Evolutionary conservation across 139 green algal species (phyloP).

Genomic region (Asterochloris erici): DNA sequence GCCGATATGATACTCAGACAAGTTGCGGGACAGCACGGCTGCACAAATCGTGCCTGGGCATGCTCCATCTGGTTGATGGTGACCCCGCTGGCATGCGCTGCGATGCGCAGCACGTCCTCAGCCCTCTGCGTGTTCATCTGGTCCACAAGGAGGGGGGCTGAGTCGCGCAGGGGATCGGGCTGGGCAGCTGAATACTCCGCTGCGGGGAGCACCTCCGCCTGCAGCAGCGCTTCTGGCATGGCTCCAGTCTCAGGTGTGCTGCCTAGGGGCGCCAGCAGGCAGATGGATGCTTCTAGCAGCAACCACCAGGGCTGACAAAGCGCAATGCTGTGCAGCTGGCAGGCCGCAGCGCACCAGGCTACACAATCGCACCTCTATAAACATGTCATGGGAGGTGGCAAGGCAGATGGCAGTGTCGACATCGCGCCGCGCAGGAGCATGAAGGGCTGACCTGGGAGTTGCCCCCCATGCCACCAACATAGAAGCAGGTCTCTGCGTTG

Average conservation of each 20-base stretch:
- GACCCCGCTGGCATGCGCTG: constrained; percentile 36
- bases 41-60: not conserved
- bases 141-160: constrained; percentile 55
- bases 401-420: no score
- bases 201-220: constrained; percentile 6
- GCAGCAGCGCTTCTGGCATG: not conserved
- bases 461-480: constrained; percentile 42
- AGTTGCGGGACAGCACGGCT: not conserved
- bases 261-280: no score
- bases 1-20: no score
- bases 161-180: constrained; percentile 43
- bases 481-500: constrained; percentile 49
- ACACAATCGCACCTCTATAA: no score
- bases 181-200: constrained; percentile 21
- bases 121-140: constrained; percentile 54
- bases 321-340: not conserved
- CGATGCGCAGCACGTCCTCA: constrained; percentile 83
- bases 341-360: not conserved
- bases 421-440: no score
- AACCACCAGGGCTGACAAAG: not conserved
- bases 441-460: constrained; percentile 5
- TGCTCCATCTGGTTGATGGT: constrained; percentile 44
- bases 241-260: no score
- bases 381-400: no score
- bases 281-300: no score